A percentile compares a stretch with the other conserved stretches of the same genome.
Evolutionary conservation across 176 grass and related monocot species (phyloP).

Genomic region (Avena sativa): DNA sequence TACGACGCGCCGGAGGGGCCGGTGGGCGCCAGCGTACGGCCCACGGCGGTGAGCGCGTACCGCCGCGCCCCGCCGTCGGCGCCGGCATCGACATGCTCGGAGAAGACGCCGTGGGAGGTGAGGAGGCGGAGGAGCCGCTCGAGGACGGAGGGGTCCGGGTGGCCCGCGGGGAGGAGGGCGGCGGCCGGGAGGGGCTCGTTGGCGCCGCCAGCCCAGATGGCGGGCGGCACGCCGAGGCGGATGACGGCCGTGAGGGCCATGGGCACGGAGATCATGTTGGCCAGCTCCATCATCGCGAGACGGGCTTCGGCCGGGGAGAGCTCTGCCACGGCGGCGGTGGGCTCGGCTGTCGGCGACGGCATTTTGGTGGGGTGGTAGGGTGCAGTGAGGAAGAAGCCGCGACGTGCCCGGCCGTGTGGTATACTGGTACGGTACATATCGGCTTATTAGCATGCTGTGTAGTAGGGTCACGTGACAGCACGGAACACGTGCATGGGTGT

Average conservation of each 20-base stretch:
- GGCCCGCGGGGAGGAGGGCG: conserved; percentile 33
- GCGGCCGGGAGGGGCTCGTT: conserved; percentile 63
- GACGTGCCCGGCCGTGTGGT: not conserved
- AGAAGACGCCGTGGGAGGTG: conserved; percentile 63
- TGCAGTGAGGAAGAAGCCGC: not conserved
- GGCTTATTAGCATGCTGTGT: too few relatives aligned
- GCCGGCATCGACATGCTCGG: conserved; percentile 35
- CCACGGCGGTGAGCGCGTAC: conserved; percentile 71
- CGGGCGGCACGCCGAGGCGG: conserved; percentile 62
- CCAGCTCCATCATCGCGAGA: conserved; percentile 77
- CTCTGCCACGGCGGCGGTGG: not conserved
- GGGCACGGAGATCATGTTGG: conserved; percentile 84
- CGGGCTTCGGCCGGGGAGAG: conserved; percentile 38
- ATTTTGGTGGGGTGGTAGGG: not conserved
- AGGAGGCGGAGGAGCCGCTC: conserved; percentile 78
- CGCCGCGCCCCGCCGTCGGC: conserved; percentile 16
- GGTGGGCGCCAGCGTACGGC: conserved; percentile 46
- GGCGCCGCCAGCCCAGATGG: conserved; percentile 55
- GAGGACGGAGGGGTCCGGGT: conserved; percentile 56
- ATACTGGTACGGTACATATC: too few relatives aligned
- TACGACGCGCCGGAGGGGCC: conserved; percentile 47
- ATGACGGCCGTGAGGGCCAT: conserved; percentile 75
- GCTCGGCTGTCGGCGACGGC: not conserved
- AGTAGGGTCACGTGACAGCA: too few relatives aligned
- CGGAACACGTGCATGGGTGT: too few relatives aligned